Evolutionary conservation across 129 eudicot species (phyloP), one percentile per base, ranked within the genome.

Genomic region (Oenanthe sinensis): DNA sequence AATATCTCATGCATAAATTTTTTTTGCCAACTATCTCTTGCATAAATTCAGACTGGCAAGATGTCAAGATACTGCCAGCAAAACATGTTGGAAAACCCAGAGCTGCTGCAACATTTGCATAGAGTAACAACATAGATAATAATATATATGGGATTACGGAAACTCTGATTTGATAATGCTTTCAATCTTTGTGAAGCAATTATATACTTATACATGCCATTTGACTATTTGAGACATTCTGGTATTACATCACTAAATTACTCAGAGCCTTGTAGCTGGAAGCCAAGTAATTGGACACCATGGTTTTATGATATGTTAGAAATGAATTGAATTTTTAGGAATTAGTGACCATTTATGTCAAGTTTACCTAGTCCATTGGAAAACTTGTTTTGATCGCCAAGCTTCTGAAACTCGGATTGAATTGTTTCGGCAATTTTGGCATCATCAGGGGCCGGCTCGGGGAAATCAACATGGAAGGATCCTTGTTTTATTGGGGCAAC

Each of bases 391-490:
- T 83, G 88, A 55, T 82, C 84, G 75, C 87, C 97, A 36, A 96
- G 75, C 78, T 83, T 89, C 49, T 92, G 90, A 24, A 92, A 80
- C 90, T 87, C 96, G n/a, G 85, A 80, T 77, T 89, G 89, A 43
- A 92, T 90, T 47, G 97, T 88, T 85, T 88, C 83, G 6, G 87
- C 99, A 40, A 92, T 90, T 52, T 89, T 89, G 47, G 84, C 84
- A 77, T 91, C 97, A 2, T 85, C 82, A 11, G 81, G 83, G 77
- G 86, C 91, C 2, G 97, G 91, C 79, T 95, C 94, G 8, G 99
- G 97, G 79, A 90, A 84, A 46, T 79, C 86, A 69, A 95, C 97
- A 50, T 90, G 99, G 83, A 96, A 85, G 20, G 99, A 96, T 12
- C 90, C 95, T 24, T 85, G 90, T 79, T 87, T 96, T 76, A 82